Conservation (phyloP, 1,139 yeast genomes). For the Kodamaea sp. region DNA sequence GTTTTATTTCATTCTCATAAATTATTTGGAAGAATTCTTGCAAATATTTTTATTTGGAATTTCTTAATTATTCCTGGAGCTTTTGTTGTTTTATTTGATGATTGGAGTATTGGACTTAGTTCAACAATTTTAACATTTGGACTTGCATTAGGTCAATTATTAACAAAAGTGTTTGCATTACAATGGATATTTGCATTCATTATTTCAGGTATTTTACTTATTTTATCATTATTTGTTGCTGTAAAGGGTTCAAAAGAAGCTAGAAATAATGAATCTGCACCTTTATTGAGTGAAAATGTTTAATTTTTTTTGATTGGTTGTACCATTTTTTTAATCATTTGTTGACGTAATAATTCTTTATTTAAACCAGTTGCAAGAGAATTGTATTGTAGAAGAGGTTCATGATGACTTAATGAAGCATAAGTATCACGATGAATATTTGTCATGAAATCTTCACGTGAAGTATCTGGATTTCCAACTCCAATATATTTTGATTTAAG, state of each 20-base stretch:
- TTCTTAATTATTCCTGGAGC: conserved; percentile 62
- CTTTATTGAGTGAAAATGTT: conserved; percentile 6
- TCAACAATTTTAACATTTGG: conserved; percentile 58
- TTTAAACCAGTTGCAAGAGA: conserved; percentile 62
- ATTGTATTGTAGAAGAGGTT: conserved; percentile 59
- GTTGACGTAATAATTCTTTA: conserved; percentile 43
- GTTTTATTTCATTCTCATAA: conserved; percentile 56
- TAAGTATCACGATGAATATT: conserved; percentile 75
- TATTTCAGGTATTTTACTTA: conserved; percentile 53
- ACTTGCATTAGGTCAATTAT: conserved; percentile 65
- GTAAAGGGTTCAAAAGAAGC: conserved; percentile 17
- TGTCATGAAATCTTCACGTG: conserved; percentile 49
- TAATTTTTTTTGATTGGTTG: conserved; percentile 1
- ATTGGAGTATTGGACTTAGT: conserved; percentile 67
- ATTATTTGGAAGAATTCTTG: conserved; percentile 60
- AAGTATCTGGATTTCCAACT: conserved; percentile 67
- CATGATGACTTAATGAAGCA: conserved; percentile 68
- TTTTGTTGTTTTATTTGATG: conserved; percentile 57
- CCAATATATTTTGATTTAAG: conserved; percentile 65
- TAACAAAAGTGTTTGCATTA: conserved; percentile 64
- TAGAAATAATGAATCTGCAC: conserved; percentile 6
- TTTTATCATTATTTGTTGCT: conserved; percentile 46
- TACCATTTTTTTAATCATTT: conserved; percentile 61
- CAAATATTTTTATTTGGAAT: conserved; percentile 76
- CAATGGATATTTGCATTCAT: conserved; percentile 83